phyloP scores from a whole-genome alignment of 441 rosid species.

The Adansonia rubrostipa region DNA sequence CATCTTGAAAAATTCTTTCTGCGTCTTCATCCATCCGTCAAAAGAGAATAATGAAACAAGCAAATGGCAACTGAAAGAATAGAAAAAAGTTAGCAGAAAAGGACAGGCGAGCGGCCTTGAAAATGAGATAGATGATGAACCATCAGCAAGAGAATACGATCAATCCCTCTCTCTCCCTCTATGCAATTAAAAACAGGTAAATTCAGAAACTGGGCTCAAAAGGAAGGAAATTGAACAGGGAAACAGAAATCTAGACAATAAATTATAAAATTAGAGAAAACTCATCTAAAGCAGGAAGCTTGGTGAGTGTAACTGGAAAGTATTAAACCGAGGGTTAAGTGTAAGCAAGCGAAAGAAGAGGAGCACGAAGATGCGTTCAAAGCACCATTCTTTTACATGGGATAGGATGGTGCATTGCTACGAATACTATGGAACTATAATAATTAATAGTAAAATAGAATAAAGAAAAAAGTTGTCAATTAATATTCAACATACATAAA shows the following conservation, averaged over 20 bases:
- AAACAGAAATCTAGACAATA: background rate
- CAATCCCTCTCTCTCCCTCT: background rate
- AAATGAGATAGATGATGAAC: background rate
- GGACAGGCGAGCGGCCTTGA: background rate
- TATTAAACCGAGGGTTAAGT: background rate
- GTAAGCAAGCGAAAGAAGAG: background rate
- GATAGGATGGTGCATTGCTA: background rate
- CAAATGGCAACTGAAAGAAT: constrained; percentile 1
- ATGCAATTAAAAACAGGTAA: background rate
- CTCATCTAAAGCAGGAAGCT: background rate
- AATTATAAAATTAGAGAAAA: background rate
- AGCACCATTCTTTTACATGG: background rate
- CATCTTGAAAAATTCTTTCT: constrained; percentile 31
- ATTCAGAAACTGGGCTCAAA: background rate
- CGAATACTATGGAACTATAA: background rate
- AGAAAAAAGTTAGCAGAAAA: background rate
- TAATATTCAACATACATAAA: background rate
- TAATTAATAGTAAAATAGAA: background rate
- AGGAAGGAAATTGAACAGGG: background rate
- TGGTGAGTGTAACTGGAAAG: background rate
- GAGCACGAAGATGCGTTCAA: background rate
- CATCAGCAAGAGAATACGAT: background rate
- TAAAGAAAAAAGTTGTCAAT: background rate
- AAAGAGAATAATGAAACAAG: constrained; percentile 31
- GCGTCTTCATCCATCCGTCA: constrained; percentile 52